Percentiles rank a stretch among this genome's conserved stretches.
These are phyloP conservation scores for Medicago lupulina DNA, from an alignment of 306 rosid species.

Conservation along the genomic window DNA sequence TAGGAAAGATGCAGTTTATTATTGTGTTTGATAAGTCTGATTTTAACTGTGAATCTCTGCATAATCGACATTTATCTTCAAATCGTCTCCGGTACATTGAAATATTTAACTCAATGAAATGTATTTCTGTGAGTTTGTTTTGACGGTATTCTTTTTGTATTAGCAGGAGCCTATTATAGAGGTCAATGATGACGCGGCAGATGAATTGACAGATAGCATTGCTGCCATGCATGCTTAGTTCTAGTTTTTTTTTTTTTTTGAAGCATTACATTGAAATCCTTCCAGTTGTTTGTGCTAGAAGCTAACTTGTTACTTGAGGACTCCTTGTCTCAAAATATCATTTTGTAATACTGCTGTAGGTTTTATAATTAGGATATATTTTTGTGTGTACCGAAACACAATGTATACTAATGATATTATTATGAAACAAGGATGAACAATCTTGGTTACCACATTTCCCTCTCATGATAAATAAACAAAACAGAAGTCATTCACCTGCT, in stretches of 20 bases:
- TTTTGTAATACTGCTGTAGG: constrained; percentile 30
- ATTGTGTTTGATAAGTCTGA: constrained; percentile 6
- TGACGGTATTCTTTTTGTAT: no score
- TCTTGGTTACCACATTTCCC: neutral
- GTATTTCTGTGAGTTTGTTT: no score
- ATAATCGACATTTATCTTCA: neutral
- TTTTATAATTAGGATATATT: constrained; percentile 26
- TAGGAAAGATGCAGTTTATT: constrained; percentile 13
- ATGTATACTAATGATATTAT: constrained; percentile 25
- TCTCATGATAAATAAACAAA: neutral
- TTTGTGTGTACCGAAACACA: constrained; percentile 18
- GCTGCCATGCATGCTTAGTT: no score
- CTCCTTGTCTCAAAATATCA: neutral
- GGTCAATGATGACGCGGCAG: no score
- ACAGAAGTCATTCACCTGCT: neutral
- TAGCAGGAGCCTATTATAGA: no score
- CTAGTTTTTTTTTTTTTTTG: no score
- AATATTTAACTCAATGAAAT: no score
- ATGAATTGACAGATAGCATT: no score
- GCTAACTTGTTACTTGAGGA: no score
- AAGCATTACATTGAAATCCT: no score
- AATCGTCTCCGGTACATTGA: neutral
- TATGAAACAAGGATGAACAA: constrained; percentile 12
- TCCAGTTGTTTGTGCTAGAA: no score
- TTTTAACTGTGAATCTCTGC: neutral